These are phyloP conservation scores for Boletus rubescentipes DNA, from an alignment of 768 basidiomycete species.

Conservation along the genomic window DNA sequence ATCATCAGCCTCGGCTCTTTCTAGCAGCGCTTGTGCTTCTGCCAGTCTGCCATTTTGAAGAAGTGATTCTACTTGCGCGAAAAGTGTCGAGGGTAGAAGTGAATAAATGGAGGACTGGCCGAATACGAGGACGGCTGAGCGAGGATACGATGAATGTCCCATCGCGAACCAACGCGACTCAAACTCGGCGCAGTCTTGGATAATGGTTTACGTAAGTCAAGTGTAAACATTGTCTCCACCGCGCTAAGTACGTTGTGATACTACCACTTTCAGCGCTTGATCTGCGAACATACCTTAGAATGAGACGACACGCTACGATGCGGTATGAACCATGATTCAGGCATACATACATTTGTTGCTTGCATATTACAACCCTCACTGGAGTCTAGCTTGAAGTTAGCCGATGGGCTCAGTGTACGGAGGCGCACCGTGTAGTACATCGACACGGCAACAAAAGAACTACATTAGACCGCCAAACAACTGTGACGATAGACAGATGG, in stretches of 20 bases:
- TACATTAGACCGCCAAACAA: conserved; percentile 1
- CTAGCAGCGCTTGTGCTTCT: conserved; percentile 62
- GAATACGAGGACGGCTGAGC: conserved; percentile 66
- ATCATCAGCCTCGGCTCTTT: conserved; percentile 46
- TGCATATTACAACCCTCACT: no score
- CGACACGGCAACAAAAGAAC: neutral
- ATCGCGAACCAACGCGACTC: conserved; percentile 12
- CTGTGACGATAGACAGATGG: neutral
- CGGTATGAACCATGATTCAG: no score
- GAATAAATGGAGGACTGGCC: conserved; percentile 60
- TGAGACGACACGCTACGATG: no score
- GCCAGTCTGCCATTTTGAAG: conserved; percentile 62
- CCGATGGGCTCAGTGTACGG: neutral
- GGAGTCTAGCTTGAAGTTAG: neutral
- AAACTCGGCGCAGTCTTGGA: neutral
- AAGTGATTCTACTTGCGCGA: conserved; percentile 69
- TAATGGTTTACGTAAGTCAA: conserved; percentile 16
- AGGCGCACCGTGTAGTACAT: neutral
- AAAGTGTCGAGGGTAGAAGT: conserved; percentile 67
- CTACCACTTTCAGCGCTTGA: no score
- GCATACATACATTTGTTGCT: no score
- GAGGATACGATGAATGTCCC: conserved; percentile 48
- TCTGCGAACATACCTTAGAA: no score
- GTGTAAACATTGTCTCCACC: no score
- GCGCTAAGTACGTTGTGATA: no score